Percentiles rank a stretch among this genome's conserved stretches.
Evolutionary conservation across 495 filamentous ascomycete species (phyloP).

Genomic region (Apodospora peruviana): DNA sequence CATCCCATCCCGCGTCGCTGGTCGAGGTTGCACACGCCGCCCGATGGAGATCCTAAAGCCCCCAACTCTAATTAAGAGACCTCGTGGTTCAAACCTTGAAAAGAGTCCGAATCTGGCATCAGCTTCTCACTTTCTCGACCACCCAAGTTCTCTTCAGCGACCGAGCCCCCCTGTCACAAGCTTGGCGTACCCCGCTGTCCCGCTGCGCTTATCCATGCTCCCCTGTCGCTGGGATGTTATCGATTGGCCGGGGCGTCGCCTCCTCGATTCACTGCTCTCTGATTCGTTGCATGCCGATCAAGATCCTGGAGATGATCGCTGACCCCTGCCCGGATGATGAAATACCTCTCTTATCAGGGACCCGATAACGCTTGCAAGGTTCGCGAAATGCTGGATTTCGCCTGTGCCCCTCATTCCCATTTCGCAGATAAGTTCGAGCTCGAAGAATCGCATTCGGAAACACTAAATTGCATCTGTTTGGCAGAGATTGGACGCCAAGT

Average conservation of each 20-base stretch:
- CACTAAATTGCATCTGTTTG: no score
- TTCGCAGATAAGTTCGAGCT: neutral
- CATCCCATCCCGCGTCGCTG: no score
- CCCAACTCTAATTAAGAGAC: no score
- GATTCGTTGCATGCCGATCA: slow-evolving; percentile 15
- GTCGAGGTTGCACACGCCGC: no score
- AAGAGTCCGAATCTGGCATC: neutral
- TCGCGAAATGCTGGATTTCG: neutral
- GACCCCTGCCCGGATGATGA: slow-evolving; percentile 21
- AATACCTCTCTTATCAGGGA: slow-evolving; percentile 12
- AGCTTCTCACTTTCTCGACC: neutral
- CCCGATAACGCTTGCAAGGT: slow-evolving; percentile 5
- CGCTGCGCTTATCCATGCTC: slow-evolving; percentile 6
- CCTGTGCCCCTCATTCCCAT: neutral
- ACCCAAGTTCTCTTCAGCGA: neutral
- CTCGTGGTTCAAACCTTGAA: neutral
- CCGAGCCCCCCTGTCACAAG: slow-evolving; percentile 3
- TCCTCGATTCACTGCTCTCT: neutral
- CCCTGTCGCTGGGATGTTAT: slow-evolving; percentile 9
- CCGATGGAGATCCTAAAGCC: no score
- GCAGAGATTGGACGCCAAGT: no score
- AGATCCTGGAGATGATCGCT: slow-evolving; percentile 16
- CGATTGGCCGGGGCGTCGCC: slow-evolving; percentile 13
- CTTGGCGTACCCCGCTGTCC: slow-evolving; percentile 11
- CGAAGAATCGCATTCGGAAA: no score